Base-by-base conservation (phyloP, 2,329 filamentous ascomycete genomes). In the Colletotrichum cordylinicola region DNA sequence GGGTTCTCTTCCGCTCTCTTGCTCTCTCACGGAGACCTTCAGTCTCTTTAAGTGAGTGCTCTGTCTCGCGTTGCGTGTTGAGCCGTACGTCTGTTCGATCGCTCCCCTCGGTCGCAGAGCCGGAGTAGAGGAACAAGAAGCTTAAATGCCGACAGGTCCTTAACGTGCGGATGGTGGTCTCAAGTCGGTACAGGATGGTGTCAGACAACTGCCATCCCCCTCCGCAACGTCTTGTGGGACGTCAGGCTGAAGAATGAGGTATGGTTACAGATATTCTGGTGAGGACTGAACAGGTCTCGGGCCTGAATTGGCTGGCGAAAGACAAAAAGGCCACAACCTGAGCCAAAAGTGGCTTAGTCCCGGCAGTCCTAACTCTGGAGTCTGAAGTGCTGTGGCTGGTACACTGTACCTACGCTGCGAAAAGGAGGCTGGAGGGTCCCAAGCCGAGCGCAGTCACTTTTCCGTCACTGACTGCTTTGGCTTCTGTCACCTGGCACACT, bases 171-270 rank as follows among this genome's bases (percentile, higher is more conserved):
- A 56, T 72, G 33, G 62, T 52, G 67, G 71, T 76, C 72, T 75
- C 65, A 76, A 75, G 52, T 73, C 31, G 65, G 55, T 70, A 66
- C 24, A 76, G 52, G 52, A 77, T 70, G 69, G 69, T 73, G 61
- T 77, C 76, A 77, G 69, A 76, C 65, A 39, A 62, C 69, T 73
- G 74, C 55, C 74, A 77, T 77, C 70, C 74, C n/a, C 75, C 70
- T 76, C 69, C 62, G 69, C 70, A 76, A 77, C 74, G 69, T 76
- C 74, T 48, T 73, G 76, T 70, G 76, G 70, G 73, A 77, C 76
- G 70, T 72, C 76, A 67, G 69, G 69, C 76, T 77, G 76, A 74
- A 73, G 73, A 76, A 70, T 75, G 65, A 64, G 52, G 76, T 69
- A 74, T 69, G 65, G 70, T 73, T 70, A 70, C 62, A 76, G 76